phyloP scores from a whole-genome alignment of 352 stramenopile species.

The Pythium monospermum region DNA sequence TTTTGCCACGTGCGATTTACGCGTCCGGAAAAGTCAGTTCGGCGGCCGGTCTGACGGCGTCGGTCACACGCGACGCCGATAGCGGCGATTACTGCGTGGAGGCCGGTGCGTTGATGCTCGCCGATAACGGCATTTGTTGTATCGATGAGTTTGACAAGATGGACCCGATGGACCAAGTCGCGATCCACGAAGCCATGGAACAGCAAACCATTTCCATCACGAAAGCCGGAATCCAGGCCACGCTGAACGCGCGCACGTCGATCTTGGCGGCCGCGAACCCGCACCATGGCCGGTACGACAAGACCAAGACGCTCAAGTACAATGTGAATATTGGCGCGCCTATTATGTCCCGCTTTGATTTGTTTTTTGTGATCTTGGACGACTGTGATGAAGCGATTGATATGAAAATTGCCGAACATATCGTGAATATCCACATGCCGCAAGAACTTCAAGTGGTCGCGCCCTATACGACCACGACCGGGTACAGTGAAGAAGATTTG shows the following conservation, averaged over 20 bases:
- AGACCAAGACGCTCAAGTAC: conserved; percentile 88
- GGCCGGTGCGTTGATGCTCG: conserved; percentile 96
- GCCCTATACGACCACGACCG: conserved; percentile 1
- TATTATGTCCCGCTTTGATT: conserved; percentile 99
- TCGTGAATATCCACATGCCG: conserved; percentile 95
- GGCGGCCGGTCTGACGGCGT: conserved; percentile 96
- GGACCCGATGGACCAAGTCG: conserved; percentile 96
- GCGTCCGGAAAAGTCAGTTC: conserved; percentile 98
- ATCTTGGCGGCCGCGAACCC: conserved; percentile 99
- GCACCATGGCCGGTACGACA: conserved; percentile 93
- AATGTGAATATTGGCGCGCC: conserved; percentile 91
- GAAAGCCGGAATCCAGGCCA: conserved; percentile 99
- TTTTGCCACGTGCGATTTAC: conserved; percentile 96
- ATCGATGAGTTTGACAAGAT: conserved; percentile 99
- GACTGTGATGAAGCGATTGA: conserved; percentile 95
- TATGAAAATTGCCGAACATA: conserved; percentile 95
- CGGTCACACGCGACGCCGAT: conserved; percentile 93
- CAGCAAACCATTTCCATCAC: conserved; percentile 99
- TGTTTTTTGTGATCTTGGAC: conserved; percentile 99
- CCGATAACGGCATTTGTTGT: conserved; percentile 98
- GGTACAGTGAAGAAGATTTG: conserved; percentile 83
- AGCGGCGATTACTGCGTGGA: conserved; percentile 91
- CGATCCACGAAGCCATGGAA: conserved; percentile 99
- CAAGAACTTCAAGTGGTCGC: conserved; percentile 36
- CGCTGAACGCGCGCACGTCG: conserved; percentile 98